A percentile compares a stretch with the other conserved stretches of the same genome.
Evolutionary conservation across 257 asterid species (phyloP).

Genomic region (Solanum rostratum): DNA sequence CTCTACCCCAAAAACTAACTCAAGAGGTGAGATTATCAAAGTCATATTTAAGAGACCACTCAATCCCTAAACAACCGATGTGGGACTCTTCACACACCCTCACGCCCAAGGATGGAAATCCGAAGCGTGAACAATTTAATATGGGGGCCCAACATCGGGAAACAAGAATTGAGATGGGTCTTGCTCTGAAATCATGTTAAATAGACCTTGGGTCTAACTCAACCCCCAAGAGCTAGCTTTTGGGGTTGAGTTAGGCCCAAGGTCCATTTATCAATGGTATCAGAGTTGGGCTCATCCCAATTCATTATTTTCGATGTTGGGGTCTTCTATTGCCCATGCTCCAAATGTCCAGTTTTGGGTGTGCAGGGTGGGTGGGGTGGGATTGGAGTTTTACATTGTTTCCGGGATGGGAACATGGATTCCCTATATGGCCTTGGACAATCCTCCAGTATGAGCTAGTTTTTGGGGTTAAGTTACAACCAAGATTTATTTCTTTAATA

Average conservation of each 20-base stretch:
- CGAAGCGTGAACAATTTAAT: background rate
- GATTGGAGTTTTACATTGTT: background rate
- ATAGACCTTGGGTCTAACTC: background rate
- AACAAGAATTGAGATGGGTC: background rate
- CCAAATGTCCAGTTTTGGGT: background rate
- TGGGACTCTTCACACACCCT: background rate
- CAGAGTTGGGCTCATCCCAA: background rate
- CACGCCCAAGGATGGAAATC: background rate
- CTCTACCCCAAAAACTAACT: background rate
- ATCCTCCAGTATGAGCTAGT: background rate
- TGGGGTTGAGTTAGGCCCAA: background rate
- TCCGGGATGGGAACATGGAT: background rate
- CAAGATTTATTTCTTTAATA: background rate
- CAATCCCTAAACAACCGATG: background rate
- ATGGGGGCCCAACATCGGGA: background rate
- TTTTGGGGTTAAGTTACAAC: background rate
- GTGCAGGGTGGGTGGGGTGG: background rate
- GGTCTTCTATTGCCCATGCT: background rate
- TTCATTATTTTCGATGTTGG: background rate
- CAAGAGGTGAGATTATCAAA: background rate
- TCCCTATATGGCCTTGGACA: background rate
- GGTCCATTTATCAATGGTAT: background rate
- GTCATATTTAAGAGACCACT: background rate
- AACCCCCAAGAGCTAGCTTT: background rate
- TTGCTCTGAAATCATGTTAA: background rate